These are phyloP conservation scores for Lachnellula cervina DNA, from an alignment of 2,329 filamentous ascomycete species.

Conservation along the genomic window DNA sequence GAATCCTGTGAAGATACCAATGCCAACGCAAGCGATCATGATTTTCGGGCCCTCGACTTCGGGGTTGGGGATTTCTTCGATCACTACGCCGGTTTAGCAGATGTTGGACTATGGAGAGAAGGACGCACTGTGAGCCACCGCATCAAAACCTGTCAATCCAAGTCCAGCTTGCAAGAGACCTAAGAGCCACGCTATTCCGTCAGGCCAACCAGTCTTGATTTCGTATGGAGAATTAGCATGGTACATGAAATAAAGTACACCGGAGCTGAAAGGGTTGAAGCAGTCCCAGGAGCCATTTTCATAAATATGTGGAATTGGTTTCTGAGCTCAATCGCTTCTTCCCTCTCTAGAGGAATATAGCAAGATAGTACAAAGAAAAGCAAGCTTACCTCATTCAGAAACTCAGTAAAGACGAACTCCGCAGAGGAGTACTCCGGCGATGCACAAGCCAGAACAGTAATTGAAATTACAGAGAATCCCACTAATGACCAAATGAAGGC, in stretches of 20 bases:
- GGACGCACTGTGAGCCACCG: conserved; percentile 30
- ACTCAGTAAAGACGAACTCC: conserved; percentile 50
- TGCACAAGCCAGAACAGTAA: conserved; percentile 49
- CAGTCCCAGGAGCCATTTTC: too few relatives aligned
- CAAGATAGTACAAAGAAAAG: too few relatives aligned
- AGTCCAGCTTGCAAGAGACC: conserved; percentile 50
- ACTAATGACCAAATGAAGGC: conserved; percentile 49
- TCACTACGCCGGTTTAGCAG: conserved; percentile 35
- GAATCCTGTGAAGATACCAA: conserved; percentile 45
- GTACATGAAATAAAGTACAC: too few relatives aligned
- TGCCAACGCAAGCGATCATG: conserved; percentile 43
- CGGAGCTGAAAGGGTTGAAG: too few relatives aligned
- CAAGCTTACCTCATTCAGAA: conserved; percentile 39
- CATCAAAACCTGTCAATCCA: conserved; percentile 44
- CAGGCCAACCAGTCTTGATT: conserved; percentile 42
- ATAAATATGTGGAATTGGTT: too few relatives aligned
- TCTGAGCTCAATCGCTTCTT: too few relatives aligned
- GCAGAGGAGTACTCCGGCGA: conserved; percentile 45
- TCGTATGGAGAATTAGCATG: too few relatives aligned
- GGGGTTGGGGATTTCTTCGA: conserved; percentile 49
- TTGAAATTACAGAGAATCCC: conserved; percentile 47
- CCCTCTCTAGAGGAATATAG: too few relatives aligned
- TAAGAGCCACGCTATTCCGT: conserved; percentile 45
- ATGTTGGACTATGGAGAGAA: not conserved
- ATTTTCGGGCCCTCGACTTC: conserved; percentile 45